phyloP scores from a whole-genome alignment of 148 eudicot genomes.

The Chenopodium album region DNA sequence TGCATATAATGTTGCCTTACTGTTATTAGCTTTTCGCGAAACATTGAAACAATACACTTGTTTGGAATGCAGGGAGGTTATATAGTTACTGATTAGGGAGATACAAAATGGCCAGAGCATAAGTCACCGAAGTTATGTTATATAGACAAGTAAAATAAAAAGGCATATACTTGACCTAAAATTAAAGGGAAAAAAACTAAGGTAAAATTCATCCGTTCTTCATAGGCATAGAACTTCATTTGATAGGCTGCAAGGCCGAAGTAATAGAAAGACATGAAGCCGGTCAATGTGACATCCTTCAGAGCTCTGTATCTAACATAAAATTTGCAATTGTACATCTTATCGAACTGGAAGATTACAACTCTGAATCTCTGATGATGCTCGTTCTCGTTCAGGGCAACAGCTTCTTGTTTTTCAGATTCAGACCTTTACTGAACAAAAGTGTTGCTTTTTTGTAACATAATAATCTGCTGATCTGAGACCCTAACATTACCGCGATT shows the following conservation, averaged over 20 bases:
- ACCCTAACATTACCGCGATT: not conserved
- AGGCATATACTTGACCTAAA: too few species aligned
- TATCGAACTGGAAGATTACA: not conserved
- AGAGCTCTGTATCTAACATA: not conserved
- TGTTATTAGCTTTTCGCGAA: too few species aligned
- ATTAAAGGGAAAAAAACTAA: too few species aligned
- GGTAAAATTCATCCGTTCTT: not conserved
- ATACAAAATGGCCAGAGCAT: too few species aligned
- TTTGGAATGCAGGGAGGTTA: too few species aligned
- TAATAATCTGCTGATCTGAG: conserved; percentile 21
- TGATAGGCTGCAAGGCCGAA: not conserved
- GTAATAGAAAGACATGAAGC: not conserved
- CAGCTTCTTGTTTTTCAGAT: not conserved
- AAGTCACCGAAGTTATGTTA: too few species aligned
- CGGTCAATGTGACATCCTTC: not conserved
- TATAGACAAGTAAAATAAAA: too few species aligned
- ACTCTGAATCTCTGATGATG: not conserved
- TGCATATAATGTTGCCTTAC: too few species aligned
- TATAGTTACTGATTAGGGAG: too few species aligned
- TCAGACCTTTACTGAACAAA: not conserved
- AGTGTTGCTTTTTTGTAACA: not conserved
- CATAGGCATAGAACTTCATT: not conserved
- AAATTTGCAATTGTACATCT: not conserved
- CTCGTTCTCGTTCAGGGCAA: not conserved
- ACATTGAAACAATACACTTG: too few species aligned